A percentile compares a stretch with the other conserved stretches of the same genome.
phyloP scores from a whole-genome alignment of 2,329 filamentous ascomycete species.

The Verruconis gallopava region DNA sequence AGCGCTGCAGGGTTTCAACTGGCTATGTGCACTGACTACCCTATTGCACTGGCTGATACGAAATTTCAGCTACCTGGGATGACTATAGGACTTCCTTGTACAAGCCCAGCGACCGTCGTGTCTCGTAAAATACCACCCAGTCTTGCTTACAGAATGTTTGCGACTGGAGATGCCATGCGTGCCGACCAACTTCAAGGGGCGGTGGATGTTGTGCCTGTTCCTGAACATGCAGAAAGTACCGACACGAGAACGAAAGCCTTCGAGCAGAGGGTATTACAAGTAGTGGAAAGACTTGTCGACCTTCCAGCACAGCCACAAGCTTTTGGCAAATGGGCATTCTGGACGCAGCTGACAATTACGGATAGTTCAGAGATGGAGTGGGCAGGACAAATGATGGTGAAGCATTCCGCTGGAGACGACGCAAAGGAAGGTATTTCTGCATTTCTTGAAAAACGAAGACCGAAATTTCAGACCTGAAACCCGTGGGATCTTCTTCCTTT shows the following conservation, averaged over 20 bases:
- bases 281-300: not conserved
- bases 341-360: not conserved
- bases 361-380: not conserved
- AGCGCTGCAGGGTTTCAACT: not conserved
- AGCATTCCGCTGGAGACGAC: not conserved
- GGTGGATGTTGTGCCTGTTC: not conserved
- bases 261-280: not conserved
- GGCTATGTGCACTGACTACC: not conserved
- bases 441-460: not conserved
- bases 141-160: not conserved
- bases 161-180: not conserved
- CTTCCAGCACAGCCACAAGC: not conserved
- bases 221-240: conserved; percentile 1
- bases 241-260: not conserved
- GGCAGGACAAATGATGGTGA: not conserved
- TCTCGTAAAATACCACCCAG: not conserved
- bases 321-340: not conserved
- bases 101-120: not conserved
- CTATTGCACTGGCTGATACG: not conserved
- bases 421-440: not conserved
- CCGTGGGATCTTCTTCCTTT: too few species aligned
- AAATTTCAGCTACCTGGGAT: not conserved
- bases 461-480: not conserved
- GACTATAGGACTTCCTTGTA: not conserved
- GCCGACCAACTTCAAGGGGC: not conserved